Percentiles rank a stretch among this genome's conserved stretches.
Conservation (phyloP, 2,329 filamentous ascomycete genomes). For the Aureobasidium sp. region DNA sequence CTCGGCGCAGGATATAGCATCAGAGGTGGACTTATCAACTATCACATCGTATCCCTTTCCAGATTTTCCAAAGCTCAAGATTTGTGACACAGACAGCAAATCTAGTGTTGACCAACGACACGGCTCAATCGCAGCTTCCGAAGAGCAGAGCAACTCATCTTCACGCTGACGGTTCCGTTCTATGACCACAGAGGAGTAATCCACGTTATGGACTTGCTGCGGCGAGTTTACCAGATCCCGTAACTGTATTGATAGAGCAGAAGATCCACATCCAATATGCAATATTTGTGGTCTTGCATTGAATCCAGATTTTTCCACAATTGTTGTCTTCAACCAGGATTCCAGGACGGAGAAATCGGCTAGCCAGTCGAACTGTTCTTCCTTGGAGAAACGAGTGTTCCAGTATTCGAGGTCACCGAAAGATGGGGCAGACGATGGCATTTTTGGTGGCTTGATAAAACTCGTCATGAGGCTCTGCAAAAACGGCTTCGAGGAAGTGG, state of each 20-base stretch:
- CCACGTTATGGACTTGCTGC: not conserved
- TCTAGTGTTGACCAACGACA: not conserved
- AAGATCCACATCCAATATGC: slow-evolving; percentile 5
- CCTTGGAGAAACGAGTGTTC: not conserved
- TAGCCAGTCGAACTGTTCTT: not conserved
- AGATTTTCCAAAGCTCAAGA: not conserved
- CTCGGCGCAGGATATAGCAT: not conserved
- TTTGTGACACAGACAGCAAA: not conserved
- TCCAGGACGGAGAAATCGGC: not conserved
- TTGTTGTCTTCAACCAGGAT: not conserved
- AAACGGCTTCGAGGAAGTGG: not conserved
- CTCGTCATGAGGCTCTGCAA: not conserved
- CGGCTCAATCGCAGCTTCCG: not conserved
- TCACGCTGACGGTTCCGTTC: not conserved
- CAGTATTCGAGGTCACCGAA: slow-evolving; percentile 7
- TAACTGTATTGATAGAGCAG: not conserved
- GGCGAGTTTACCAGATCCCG: not conserved
- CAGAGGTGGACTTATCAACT: not conserved
- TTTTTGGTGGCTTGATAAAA: not conserved
- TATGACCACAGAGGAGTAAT: not conserved
- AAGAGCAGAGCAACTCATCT: not conserved
- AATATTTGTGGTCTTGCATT: not conserved
- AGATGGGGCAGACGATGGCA: not conserved
- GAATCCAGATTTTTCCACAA: not conserved
- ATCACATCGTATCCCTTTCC: not conserved